phyloP scores from a whole-genome alignment of 768 basidiomycete species.

The Strobilomyces dryophilus region DNA sequence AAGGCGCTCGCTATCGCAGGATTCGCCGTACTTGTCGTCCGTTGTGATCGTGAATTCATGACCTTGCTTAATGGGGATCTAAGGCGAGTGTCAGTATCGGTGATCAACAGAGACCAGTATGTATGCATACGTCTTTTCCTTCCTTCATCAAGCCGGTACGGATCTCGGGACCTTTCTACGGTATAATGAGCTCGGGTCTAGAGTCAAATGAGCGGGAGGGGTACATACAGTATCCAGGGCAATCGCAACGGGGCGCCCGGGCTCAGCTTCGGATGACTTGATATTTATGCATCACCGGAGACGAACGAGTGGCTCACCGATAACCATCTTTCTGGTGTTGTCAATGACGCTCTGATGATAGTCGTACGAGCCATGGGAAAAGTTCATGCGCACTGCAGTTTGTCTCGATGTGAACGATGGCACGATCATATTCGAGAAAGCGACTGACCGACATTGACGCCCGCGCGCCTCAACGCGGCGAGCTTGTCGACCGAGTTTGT shows the following conservation, averaged over 20 bases:
- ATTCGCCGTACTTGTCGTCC: conserved; percentile 74
- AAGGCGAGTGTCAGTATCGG: conserved; percentile 7
- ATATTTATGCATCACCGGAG: neutral
- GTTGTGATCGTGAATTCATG: conserved; percentile 92
- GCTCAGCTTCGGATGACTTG: conserved; percentile 38
- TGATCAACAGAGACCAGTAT: conserved; percentile 1
- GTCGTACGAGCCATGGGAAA: conserved; percentile 97
- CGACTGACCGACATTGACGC: conserved; percentile 92
- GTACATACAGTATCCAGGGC: conserved; percentile 88
- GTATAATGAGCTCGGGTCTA: conserved; percentile 6
- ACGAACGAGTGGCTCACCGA: conserved; percentile 43
- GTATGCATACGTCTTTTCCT: conserved; percentile 70
- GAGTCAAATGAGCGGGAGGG: neutral
- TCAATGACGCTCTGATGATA: conserved; percentile 99
- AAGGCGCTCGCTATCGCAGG: conserved; percentile 78
- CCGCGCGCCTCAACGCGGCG: conserved; percentile 76
- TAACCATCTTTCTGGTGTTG: conserved; percentile 86
- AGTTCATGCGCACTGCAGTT: conserved; percentile 95
- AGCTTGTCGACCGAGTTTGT: conserved; percentile 90
- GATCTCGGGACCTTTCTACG: conserved; percentile 98
- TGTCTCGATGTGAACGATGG: conserved; percentile 8
- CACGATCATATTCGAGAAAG: neutral
- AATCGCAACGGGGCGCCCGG: conserved; percentile 92
- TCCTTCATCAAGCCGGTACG: conserved; percentile 92
- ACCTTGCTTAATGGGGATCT: conserved; percentile 84